Evolutionary conservation across 2,329 filamentous ascomycete species (phyloP).

Genomic region (Trichophyton verrucosum): DNA sequence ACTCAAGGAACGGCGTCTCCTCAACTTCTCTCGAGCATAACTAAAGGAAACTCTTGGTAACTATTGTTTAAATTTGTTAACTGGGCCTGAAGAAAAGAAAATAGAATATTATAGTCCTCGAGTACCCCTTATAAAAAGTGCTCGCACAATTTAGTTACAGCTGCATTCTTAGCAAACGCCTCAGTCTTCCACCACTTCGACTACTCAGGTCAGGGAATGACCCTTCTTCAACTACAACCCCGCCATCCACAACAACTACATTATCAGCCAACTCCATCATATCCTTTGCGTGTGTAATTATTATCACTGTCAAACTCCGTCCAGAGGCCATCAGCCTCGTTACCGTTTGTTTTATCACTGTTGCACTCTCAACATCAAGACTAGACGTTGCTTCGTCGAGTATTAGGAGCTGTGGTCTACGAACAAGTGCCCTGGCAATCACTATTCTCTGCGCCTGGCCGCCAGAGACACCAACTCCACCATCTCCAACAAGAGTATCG

Average conservation of each 20-base stretch:
- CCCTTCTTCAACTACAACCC: slow-evolving; percentile 56
- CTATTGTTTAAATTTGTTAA: too few relatives aligned
- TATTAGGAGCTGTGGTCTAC: slow-evolving; percentile 59
- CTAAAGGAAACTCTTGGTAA: too few relatives aligned
- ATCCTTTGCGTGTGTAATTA: slow-evolving; percentile 69
- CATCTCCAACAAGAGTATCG: slow-evolving; percentile 62
- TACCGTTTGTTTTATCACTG: slow-evolving; percentile 52
- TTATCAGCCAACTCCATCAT: slow-evolving; percentile 76
- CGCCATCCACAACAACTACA: slow-evolving; percentile 60
- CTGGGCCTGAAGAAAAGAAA: too few relatives aligned
- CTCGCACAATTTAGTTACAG: slow-evolving; percentile 6
- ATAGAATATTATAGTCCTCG: too few relatives aligned
- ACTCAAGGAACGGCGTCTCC: too few relatives aligned
- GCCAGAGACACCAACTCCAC: slow-evolving; percentile 59
- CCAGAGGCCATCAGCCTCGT: slow-evolving; percentile 35
- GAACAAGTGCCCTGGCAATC: slow-evolving; percentile 66
- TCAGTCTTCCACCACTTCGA: slow-evolving; percentile 35
- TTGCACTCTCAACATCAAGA: slow-evolving; percentile 58
- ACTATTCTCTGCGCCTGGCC: slow-evolving; percentile 73
- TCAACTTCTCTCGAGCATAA: too few relatives aligned
- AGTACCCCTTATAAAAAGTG: not conserved
- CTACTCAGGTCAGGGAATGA: slow-evolving; percentile 48
- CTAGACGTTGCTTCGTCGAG: slow-evolving; percentile 80
- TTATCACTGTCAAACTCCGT: slow-evolving; percentile 53
- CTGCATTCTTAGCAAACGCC: slow-evolving; percentile 29